These are phyloP conservation scores for Cicer chorassanicum DNA, from an alignment of 306 rosid genomes.

Conservation along the genomic window DNA sequence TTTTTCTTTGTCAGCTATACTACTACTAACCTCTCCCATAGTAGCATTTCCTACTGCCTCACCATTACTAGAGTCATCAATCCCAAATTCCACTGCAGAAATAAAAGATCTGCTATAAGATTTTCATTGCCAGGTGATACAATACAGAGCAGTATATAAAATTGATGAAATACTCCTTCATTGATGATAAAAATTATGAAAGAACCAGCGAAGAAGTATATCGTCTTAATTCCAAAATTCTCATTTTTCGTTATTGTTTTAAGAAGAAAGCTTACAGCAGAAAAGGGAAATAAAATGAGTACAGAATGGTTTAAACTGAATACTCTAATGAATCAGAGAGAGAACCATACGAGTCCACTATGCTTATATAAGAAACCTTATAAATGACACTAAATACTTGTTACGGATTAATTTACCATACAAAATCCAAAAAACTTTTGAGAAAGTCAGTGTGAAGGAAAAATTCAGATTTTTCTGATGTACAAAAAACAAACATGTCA, in stretches of 20 bases:
- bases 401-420: background rate
- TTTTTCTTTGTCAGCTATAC: slow-evolving; percentile 63
- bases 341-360: background rate
- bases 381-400: background rate
- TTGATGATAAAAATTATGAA: slow-evolving; percentile 14
- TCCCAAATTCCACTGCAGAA: slow-evolving; percentile 85
- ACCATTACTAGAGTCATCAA: slow-evolving; percentile 57
- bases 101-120: slow-evolving; percentile 41
- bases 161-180: background rate
- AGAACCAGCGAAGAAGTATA: slow-evolving; percentile 1
- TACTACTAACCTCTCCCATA: slow-evolving; percentile 48
- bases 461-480: background rate
- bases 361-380: slow-evolving; percentile 1
- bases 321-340: slow-evolving; percentile 17
- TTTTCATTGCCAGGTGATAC: slow-evolving; percentile 24
- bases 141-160: slow-evolving; percentile 29
- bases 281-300: background rate
- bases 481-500: slow-evolving; percentile 9
- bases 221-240: slow-evolving; percentile 24
- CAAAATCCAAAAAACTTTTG: background rate
- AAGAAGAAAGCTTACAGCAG: background rate
- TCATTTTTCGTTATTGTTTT: background rate
- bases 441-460: slow-evolving; percentile 5
- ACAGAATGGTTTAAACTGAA: background rate
- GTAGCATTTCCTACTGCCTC: slow-evolving; percentile 64